Conservation (phyloP, 768 basidiomycete genomes). For the Hydnum rufescens region DNA sequence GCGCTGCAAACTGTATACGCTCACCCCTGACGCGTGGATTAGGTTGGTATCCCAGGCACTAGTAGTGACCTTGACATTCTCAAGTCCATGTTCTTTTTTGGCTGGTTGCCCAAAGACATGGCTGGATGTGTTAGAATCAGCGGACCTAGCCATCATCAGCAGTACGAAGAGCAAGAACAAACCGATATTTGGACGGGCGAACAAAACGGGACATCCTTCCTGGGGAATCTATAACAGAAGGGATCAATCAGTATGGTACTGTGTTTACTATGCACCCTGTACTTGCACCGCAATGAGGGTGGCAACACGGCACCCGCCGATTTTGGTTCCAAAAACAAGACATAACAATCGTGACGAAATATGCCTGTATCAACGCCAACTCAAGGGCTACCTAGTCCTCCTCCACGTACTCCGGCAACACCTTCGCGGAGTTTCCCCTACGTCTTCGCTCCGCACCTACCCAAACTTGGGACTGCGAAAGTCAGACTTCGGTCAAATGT, state of each 20-base stretch:
- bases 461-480: background rate
- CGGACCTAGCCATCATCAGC: background rate
- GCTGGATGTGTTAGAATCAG: conserved; percentile 22
- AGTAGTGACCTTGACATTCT: conserved; percentile 71
- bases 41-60: conserved; percentile 96
- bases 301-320: too few species aligned
- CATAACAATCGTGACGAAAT: too few species aligned
- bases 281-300: background rate
- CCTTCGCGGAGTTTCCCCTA: background rate
- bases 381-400: background rate
- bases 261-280: background rate
- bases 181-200: conserved; percentile 74
- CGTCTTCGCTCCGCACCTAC: background rate
- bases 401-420: background rate
- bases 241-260: too few species aligned
- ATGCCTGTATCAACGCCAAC: background rate
- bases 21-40: conserved; percentile 62
- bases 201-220: conserved; percentile 64
- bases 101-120: conserved; percentile 82
- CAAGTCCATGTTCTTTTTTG: conserved; percentile 65
- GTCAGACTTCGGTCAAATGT: background rate
- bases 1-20: conserved; percentile 13
- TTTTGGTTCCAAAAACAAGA: too few species aligned
- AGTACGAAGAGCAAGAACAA: conserved; percentile 13
- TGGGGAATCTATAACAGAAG: too few species aligned